Evolutionary conservation across 2,329 filamentous ascomycete species (phyloP).

Genomic region (Parafenestella ontariensis): DNA sequence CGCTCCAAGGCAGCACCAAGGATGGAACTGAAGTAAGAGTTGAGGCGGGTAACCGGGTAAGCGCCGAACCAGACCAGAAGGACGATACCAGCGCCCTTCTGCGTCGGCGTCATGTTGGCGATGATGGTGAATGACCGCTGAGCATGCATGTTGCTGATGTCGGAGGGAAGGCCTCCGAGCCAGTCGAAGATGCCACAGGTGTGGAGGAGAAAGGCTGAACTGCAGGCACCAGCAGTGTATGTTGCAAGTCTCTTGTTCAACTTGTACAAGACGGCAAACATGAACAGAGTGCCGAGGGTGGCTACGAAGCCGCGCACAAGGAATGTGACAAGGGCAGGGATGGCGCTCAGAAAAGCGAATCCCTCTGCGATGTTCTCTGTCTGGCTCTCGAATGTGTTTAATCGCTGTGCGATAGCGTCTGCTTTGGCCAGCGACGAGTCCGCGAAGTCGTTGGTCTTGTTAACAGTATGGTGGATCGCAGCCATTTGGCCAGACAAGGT

Average conservation of each 20-base stretch:
- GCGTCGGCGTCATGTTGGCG: slow-evolving; percentile 13
- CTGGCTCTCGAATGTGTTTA: slow-evolving; percentile 26
- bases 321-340: slow-evolving; percentile 15
- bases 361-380: slow-evolving; percentile 29
- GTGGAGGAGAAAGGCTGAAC: slow-evolving; percentile 25
- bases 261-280: slow-evolving; percentile 23
- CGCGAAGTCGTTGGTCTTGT: slow-evolving; percentile 16
- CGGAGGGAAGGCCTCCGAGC: slow-evolving; percentile 6
- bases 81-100: slow-evolving; percentile 20
- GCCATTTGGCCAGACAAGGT: slow-evolving; percentile 20
- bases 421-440: slow-evolving; percentile 21
- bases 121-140: neutral
- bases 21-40: slow-evolving; percentile 13
- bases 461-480: slow-evolving; percentile 14
- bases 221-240: slow-evolving; percentile 23
- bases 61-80: slow-evolving; percentile 25
- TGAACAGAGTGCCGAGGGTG: slow-evolving; percentile 10
- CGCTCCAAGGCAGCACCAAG: slow-evolving; percentile 3
- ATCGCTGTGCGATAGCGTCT: slow-evolving; percentile 23
- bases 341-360: slow-evolving; percentile 29
- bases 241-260: slow-evolving; percentile 22
- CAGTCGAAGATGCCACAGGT: slow-evolving; percentile 20
- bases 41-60: slow-evolving; percentile 26
- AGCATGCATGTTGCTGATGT: neutral
- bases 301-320: slow-evolving; percentile 15